Percentiles rank a stretch among this genome's conserved stretches.
Conservation (phyloP, 2,329 filamentous ascomycete genomes). For the Sporothrix brasiliensis region DNA sequence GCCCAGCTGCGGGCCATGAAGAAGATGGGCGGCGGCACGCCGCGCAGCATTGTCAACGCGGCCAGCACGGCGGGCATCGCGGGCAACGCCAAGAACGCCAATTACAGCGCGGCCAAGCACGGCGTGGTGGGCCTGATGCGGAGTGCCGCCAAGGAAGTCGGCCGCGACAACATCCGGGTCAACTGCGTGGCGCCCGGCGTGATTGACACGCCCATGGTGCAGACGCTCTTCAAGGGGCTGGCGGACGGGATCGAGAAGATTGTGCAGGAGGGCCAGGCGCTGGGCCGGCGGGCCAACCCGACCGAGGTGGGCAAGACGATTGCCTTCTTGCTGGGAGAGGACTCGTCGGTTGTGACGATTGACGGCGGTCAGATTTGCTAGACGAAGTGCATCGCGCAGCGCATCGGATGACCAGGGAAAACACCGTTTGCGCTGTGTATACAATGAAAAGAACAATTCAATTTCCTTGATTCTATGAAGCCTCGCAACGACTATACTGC, state of each 20-base stretch:
- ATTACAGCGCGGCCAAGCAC: conserved; percentile 42
- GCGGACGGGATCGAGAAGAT: conserved; percentile 50
- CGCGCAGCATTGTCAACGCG: conserved; percentile 37
- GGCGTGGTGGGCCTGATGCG: conserved; percentile 41
- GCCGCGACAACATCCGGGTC: conserved; percentile 32
- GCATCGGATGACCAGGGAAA: background rate
- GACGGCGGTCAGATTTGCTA: conserved; percentile 27
- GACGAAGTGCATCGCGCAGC: background rate
- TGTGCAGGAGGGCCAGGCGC: conserved; percentile 40
- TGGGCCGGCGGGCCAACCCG: conserved; percentile 51
- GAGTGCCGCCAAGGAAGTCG: conserved; percentile 40
- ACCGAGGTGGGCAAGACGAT: conserved; percentile 55
- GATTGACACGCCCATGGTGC: conserved; percentile 42
- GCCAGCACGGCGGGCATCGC: conserved; percentile 43
- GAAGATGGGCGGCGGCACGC: conserved; percentile 40
- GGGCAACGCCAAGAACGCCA: conserved; percentile 44
- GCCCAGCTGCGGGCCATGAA: conserved; percentile 29
- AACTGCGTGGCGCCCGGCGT: conserved; percentile 40
- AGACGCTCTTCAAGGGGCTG: conserved; percentile 27
- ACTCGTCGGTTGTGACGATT: conserved; percentile 35
- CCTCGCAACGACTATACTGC: too few species aligned
- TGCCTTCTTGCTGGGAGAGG: conserved; percentile 47
- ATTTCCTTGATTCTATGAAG: background rate
- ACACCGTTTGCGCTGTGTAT: background rate
- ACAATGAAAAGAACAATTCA: background rate